Evolutionary conservation across 2,329 filamentous ascomycete genomes (phyloP).

Genomic region (Magnaporthiopsis rhizophila): DNA sequence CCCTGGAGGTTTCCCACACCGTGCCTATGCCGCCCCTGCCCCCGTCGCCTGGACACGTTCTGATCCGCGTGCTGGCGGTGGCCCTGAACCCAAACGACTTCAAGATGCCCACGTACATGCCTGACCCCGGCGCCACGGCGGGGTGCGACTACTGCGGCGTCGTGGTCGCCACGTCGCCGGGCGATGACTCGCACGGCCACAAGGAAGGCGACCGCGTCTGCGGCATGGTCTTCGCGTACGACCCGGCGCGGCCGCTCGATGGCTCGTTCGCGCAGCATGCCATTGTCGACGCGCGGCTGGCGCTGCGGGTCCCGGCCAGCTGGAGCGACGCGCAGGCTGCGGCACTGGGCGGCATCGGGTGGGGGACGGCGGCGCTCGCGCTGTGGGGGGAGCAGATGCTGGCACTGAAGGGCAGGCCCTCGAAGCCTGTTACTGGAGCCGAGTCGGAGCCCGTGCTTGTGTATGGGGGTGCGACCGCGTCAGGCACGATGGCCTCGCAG

Average conservation of each 20-base stretch:
- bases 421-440: not conserved
- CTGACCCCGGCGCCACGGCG: not conserved
- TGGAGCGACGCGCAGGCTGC: not conserved
- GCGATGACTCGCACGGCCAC: not conserved
- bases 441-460: not conserved
- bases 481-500: not conserved
- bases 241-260: not conserved
- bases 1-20: not conserved
- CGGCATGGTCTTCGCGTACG: not conserved
- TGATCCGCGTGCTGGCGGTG: not conserved
- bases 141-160: not conserved
- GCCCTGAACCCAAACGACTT: not conserved
- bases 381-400: not conserved
- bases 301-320: not conserved
- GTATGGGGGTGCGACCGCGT: not conserved
- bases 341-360: not conserved
- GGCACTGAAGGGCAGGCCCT: not conserved
- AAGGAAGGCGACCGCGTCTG: not conserved
- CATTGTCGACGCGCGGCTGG: not conserved
- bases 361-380: not conserved
- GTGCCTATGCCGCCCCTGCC: not conserved
- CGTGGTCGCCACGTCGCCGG: not conserved
- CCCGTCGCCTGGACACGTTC: not conserved
- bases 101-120: not conserved
- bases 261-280: not conserved